Base-by-base conservation (phyloP, 2,329 filamentous ascomycete species). In the Ophiostoma angusticollis region DNA sequence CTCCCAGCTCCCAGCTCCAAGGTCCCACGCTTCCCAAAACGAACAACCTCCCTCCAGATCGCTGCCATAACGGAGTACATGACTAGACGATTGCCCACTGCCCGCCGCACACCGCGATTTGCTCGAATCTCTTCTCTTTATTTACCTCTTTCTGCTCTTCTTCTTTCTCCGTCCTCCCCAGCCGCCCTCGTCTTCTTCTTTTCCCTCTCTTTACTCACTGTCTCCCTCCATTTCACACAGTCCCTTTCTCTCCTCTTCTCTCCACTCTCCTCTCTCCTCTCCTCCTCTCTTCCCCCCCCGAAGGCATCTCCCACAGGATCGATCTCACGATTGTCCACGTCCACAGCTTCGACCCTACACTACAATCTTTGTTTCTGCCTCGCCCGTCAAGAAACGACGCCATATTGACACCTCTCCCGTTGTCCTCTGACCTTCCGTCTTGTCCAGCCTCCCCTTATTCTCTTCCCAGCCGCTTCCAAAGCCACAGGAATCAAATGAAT, bases 81-180 rank as follows among this genome's bases (percentile, higher is more conserved):
- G 44, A 41, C 41, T 35, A 40, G 39, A 34, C 39, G 35, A 30
- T n/a, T 39, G 41, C 31, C 44, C 35, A 31, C n/a, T 39, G 41
- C 31, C 44, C 35, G 27, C 43, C 30, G 27, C 33, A 35, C 25
- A 27, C 39, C 35, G 36, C 31, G 33, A 24, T 28, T 31, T 18
- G 11, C 29, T 19, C 11, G 13, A 34, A 13, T 31, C 13, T 18
- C 22, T 22, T 28, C 22, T 37, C 27, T 29, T 19, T 29, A 22
- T 14, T n/a, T 7, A 7, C 12, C 27, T 30, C n/a, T 14, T 9
- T 30, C 24, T 31, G n/a, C 13, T n/a, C 18, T 30, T 16, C 18
- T 22, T 8, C n/a, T 28, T n/a, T n/a, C n/a, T n/a, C n/a, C n/a
- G n/a, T n/a, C n/a, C n/a, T n/a, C n/a, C n/a, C n/a, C n/a, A n/a